phyloP scores from a whole-genome alignment of 1,284 basidiomycete species.

The Cystobasidium pallidum region DNA sequence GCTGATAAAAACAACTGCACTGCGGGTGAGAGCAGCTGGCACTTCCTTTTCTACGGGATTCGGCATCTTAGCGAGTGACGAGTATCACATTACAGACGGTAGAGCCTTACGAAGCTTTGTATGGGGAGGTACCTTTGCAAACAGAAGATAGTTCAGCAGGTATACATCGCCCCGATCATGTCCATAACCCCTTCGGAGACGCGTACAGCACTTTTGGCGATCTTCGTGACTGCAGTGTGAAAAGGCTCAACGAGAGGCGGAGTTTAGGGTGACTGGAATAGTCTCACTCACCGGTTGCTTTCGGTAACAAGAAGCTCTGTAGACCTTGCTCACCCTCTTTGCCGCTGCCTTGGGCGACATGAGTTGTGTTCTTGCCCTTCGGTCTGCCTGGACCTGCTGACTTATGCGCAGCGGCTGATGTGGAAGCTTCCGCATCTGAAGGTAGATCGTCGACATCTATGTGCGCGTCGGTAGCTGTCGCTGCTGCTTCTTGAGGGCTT shows the following conservation, averaged over 20 bases:
- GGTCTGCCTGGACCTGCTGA: slow-evolving; percentile 12
- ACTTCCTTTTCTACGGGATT: slow-evolving; percentile 48
- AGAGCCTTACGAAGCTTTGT: slow-evolving; percentile 31
- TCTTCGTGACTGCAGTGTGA: slow-evolving; percentile 24
- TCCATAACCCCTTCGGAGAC: background rate
- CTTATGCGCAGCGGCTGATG: background rate
- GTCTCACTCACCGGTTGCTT: slow-evolving; percentile 24
- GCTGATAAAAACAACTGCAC: slow-evolving; percentile 52
- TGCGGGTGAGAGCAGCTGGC: slow-evolving; percentile 48
- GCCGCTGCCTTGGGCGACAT: background rate
- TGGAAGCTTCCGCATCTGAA: slow-evolving; percentile 17
- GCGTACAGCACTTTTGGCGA: slow-evolving; percentile 42
- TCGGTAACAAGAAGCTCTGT: slow-evolving; percentile 25
- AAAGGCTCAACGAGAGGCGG: background rate
- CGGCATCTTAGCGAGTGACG: too few species aligned
- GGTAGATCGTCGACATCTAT: slow-evolving; percentile 30
- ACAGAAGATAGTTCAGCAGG: background rate
- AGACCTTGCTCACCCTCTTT: slow-evolving; percentile 19
- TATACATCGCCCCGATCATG: slow-evolving; percentile 1
- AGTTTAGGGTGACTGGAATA: too few species aligned
- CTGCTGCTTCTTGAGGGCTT: slow-evolving; percentile 15
- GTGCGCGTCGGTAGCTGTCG: slow-evolving; percentile 4
- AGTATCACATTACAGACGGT: background rate
- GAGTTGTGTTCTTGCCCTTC: slow-evolving; percentile 14
- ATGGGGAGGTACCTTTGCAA: slow-evolving; percentile 30